phyloP scores from a whole-genome alignment of 83 land plant genomes.

The Larix sibirica region DNA sequence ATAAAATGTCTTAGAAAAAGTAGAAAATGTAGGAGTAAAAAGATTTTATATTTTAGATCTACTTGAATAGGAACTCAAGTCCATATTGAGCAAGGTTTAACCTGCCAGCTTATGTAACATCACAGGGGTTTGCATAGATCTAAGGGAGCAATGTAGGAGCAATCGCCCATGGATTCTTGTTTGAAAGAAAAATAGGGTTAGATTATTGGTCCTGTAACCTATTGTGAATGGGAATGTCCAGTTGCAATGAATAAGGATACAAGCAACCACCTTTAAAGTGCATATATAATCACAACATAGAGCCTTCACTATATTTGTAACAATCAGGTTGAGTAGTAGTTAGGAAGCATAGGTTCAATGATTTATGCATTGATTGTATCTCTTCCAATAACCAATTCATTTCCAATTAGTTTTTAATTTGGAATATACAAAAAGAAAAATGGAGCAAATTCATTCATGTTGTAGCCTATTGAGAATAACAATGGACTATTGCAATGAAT shows the following conservation, averaged over 20 bases:
- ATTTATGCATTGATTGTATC: too few species aligned
- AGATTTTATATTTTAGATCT: conserved; percentile 60
- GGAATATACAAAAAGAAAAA: too few species aligned
- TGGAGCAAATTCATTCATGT: too few species aligned
- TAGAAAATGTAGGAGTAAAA: conserved; percentile 27
- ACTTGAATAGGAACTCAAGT: conserved; percentile 82
- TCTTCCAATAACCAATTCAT: too few species aligned
- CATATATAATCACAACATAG: too few species aligned
- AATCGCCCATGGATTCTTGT: conserved; percentile 21
- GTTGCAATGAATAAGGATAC: conserved; percentile 28
- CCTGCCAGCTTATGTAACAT: conserved; percentile 64
- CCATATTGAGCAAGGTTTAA: conserved; percentile 67
- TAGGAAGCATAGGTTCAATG: too few species aligned
- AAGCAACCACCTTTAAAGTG: neutral
- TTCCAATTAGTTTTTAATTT: too few species aligned
- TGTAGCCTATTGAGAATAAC: too few species aligned
- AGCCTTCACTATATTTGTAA: too few species aligned
- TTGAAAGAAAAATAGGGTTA: conserved; percentile 82
- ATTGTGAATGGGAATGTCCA: conserved; percentile 67
- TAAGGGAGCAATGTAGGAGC: too few species aligned
- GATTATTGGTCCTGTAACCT: conserved; percentile 64
- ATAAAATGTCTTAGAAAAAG: conserved; percentile 15
- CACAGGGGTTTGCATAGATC: conserved; percentile 37
- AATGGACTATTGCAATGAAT: too few species aligned
- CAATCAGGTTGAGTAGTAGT: too few species aligned